Conservation (phyloP, 2,329 filamentous ascomycete genomes). For the Westerdykella sp. region DNA sequence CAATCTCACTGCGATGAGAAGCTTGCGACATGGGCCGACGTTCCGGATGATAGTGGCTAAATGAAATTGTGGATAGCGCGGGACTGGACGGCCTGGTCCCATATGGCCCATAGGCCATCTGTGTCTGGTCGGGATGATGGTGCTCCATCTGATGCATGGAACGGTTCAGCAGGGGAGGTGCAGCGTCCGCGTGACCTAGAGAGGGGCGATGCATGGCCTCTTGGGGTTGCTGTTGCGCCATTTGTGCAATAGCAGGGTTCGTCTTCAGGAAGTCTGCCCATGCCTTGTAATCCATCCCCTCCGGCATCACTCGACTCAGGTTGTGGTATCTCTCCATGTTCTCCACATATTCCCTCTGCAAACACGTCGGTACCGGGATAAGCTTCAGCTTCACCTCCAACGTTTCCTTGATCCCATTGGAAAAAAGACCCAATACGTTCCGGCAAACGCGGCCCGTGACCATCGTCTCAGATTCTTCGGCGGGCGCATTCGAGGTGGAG, state of each 20-base stretch:
- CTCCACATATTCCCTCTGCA: conserved; percentile 55
- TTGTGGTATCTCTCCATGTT: conserved; percentile 57
- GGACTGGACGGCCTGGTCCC: conserved; percentile 43
- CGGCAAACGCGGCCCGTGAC: conserved; percentile 88
- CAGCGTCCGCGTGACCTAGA: conserved; percentile 23
- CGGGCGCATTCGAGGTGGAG: conserved; percentile 48
- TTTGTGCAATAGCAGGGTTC: conserved; percentile 48
- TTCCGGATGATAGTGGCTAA: conserved; percentile 27
- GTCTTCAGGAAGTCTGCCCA: conserved; percentile 74
- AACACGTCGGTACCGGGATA: conserved; percentile 63
- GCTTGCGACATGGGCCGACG: conserved; percentile 36
- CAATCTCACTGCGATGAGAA: conserved; percentile 31
- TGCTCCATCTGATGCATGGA: conserved; percentile 33
- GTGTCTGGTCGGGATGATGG: conserved; percentile 26
- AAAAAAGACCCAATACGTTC: conserved; percentile 78
- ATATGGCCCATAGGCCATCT: conserved; percentile 20
- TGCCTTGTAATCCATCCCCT: conserved; percentile 62
- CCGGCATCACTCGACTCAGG: conserved; percentile 51
- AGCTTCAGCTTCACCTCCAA: conserved; percentile 89
- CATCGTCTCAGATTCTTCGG: conserved; percentile 59
- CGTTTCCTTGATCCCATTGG: conserved; percentile 76
- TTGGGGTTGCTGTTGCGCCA: conserved; percentile 21
- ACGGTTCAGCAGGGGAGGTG: background rate
- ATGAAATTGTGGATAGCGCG: conserved; percentile 38
- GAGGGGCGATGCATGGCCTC: conserved; percentile 14